phyloP scores from a whole-genome alignment of 257 asterid genomes.

The Capsicum rhomboideum region DNA sequence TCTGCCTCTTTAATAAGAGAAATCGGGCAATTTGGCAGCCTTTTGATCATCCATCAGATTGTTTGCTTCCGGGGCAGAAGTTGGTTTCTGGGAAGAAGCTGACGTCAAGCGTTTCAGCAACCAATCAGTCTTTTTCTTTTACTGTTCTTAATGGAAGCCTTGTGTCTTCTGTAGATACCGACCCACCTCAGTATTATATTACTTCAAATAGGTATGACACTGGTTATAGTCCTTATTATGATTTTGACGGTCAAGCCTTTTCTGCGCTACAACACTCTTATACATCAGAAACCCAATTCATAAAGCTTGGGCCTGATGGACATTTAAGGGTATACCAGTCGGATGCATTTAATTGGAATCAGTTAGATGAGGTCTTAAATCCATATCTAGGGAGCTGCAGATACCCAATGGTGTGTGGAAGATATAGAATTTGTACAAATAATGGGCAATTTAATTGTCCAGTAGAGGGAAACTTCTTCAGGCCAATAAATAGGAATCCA shows the following conservation, averaged over 20 bases:
- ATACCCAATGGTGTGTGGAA: constrained; percentile 2
- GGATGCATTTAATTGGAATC: neutral
- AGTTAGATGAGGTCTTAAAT: no score
- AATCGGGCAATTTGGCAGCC: constrained; percentile 13
- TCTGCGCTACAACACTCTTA: no score
- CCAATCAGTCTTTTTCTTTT: neutral
- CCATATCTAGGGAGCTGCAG: neutral
- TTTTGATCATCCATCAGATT: constrained; percentile 14
- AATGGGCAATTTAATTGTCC: constrained; percentile 1
- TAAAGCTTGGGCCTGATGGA: neutral
- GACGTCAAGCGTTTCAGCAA: neutral
- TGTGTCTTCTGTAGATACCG: neutral
- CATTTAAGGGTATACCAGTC: neutral
- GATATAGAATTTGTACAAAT: neutral
- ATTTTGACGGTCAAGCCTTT: neutral
- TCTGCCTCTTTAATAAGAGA: neutral
- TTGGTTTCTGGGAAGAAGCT: neutral
- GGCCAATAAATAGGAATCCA: neutral
- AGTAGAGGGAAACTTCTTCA: neutral
- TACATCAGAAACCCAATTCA: neutral
- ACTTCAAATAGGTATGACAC: neutral
- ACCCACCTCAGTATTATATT: neutral
- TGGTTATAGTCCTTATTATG: neutral
- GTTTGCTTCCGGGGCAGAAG: neutral
- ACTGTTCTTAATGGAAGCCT: neutral